phyloP scores from a whole-genome alignment of 352 stramenopile species.

The Phytopythium delawarense region DNA sequence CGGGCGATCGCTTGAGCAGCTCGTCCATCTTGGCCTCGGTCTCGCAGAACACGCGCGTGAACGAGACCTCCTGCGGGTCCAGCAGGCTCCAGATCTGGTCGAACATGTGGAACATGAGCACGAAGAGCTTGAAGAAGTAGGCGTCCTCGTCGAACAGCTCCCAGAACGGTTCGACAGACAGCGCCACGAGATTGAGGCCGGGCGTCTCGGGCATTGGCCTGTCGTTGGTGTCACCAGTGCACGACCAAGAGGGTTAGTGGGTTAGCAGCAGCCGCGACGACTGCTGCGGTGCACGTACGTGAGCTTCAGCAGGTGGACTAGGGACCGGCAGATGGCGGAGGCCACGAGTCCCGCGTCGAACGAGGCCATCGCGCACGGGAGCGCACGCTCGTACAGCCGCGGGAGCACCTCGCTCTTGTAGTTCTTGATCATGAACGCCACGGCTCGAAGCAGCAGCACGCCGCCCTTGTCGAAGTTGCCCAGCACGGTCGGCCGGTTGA shows the following conservation, averaged over 20 bases:
- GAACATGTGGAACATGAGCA: conserved; percentile 72
- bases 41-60: conserved; percentile 78
- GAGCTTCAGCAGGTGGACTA: conserved; percentile 72
- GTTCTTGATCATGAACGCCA: conserved; percentile 67
- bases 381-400: conserved; percentile 43
- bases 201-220: conserved; percentile 56
- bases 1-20: conserved; percentile 55
- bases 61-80: conserved; percentile 61
- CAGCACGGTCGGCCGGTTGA: conserved; percentile 55
- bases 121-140: conserved; percentile 79
- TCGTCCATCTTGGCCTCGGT: conserved; percentile 63
- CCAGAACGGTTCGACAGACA: conserved; percentile 82
- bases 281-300: conserved; percentile 63
- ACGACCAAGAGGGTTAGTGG: too few species aligned
- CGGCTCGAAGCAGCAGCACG: conserved; percentile 54
- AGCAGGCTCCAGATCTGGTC: conserved; percentile 66
- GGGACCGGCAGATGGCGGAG: conserved; percentile 61
- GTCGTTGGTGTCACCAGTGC: background rate
- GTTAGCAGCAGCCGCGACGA: too few species aligned
- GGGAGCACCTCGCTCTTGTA: conserved; percentile 34
- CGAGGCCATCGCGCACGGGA: conserved; percentile 47
- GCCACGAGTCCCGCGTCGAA: conserved; percentile 69
- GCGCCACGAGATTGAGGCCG: conserved; percentile 68
- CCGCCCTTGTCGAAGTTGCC: conserved; percentile 80
- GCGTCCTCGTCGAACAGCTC: conserved; percentile 76